Evolutionary conservation across 1,139 yeast species (phyloP).

Genomic region (Scheffersomyces insectosa): DNA sequence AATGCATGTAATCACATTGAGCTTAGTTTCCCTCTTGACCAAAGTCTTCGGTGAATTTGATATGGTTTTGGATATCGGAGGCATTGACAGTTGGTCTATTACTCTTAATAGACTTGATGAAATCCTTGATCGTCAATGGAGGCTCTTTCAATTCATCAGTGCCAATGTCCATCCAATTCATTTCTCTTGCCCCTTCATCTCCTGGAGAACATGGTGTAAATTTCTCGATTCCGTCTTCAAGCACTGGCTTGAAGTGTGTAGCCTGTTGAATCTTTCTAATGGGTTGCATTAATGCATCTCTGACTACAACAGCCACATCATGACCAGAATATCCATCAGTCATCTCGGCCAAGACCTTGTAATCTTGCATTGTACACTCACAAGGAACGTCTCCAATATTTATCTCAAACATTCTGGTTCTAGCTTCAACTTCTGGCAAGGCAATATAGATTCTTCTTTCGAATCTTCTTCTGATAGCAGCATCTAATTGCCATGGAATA

Average conservation of each 20-base stretch:
- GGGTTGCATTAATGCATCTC: conserved; percentile 98
- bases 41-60: conserved; percentile 87
- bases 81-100: conserved; percentile 95
- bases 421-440: conserved; percentile 87
- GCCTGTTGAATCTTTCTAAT: conserved; percentile 94
- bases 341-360: conserved; percentile 79
- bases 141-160: conserved; percentile 92
- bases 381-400: conserved; percentile 93
- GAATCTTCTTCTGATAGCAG: conserved; percentile 95
- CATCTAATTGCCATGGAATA: conserved; percentile 98
- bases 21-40: conserved; percentile 90
- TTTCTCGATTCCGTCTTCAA: conserved; percentile 40
- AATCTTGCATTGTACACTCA: conserved; percentile 71
- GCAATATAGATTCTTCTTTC: conserved; percentile 95
- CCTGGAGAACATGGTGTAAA: conserved; percentile 98
- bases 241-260: conserved; percentile 80
- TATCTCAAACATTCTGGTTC: conserved; percentile 90
- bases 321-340: conserved; percentile 98
- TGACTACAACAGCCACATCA: conserved; percentile 93
- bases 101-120: conserved; percentile 85
- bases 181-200: conserved; percentile 78
- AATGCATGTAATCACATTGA: background rate
- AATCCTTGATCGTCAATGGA: conserved; percentile 84
- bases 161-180: conserved; percentile 90
- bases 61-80: conserved; percentile 77